phyloP scores from a whole-genome alignment of 2,329 filamentous ascomycete genomes.

The Arachnopeziza araneosa region DNA sequence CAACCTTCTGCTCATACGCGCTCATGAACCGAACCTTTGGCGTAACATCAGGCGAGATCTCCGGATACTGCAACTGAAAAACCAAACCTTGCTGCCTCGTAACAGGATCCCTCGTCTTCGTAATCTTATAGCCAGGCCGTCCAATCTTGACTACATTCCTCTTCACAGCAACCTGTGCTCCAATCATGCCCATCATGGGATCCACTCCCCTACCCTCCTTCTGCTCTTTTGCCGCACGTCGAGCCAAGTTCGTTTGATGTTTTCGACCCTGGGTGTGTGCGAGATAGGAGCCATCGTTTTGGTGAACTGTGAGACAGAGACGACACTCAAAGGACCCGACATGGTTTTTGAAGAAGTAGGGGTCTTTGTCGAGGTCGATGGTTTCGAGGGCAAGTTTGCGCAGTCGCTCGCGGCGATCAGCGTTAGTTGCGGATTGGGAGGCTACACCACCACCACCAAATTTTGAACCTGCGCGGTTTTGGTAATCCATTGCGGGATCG shows the following conservation, averaged over 20 bases:
- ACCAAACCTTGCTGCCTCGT: conserved; percentile 84
- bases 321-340: conserved; percentile 97
- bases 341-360: conserved; percentile 99
- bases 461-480: conserved; percentile 95
- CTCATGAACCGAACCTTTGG: conserved; percentile 96
- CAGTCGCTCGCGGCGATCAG: conserved; percentile 92
- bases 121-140: conserved; percentile 94
- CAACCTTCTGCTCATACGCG: conserved; percentile 90
- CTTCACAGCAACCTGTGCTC: conserved; percentile 55
- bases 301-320: conserved; percentile 93
- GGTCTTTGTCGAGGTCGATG: conserved; percentile 98
- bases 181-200: conserved; percentile 67
- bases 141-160: conserved; percentile 92
- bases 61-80: conserved; percentile 95
- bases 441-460: conserved; percentile 97
- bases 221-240: conserved; percentile 91
- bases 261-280: conserved; percentile 98
- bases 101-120: conserved; percentile 84
- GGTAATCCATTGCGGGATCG: conserved; percentile 53
- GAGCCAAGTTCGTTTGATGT: conserved; percentile 96
- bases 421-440: conserved; percentile 87
- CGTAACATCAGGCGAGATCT: conserved; percentile 68
- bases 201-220: conserved; percentile 74
- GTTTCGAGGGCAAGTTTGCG: conserved; percentile 97
- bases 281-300: conserved; percentile 98